Conservation (phyloP, 1,139 yeast species). For the Zygosaccharomyces pseudobailii region DNA sequence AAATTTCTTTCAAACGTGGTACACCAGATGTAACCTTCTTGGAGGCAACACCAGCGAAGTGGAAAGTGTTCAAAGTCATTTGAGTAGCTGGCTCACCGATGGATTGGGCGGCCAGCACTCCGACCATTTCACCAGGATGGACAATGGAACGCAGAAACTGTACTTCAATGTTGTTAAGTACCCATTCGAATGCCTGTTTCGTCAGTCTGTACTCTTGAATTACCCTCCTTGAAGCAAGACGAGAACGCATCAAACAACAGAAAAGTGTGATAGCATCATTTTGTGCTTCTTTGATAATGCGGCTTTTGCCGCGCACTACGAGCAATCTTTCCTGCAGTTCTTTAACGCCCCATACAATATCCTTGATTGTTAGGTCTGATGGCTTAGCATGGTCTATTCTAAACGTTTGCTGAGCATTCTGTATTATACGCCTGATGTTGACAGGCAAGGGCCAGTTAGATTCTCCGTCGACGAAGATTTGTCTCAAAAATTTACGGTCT, state of each 20-base stretch:
- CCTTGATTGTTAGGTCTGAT: slow-evolving; percentile 81
- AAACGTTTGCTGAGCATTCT: slow-evolving; percentile 96
- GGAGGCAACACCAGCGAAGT: slow-evolving; percentile 99
- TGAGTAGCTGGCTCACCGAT: slow-evolving; percentile 99
- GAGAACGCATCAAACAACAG: slow-evolving; percentile 87
- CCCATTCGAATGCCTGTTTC: slow-evolving; percentile 91
- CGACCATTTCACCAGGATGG: slow-evolving; percentile 99
- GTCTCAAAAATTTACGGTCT: slow-evolving; percentile 79
- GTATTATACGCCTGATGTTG: slow-evolving; percentile 91
- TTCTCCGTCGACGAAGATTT: slow-evolving; percentile 89
- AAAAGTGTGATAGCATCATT: slow-evolving; percentile 85
- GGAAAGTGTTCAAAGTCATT: slow-evolving; percentile 99
- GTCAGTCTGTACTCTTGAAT: slow-evolving; percentile 85
- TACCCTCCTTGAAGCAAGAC: slow-evolving; percentile 86
- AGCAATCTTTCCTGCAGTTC: slow-evolving; percentile 60
- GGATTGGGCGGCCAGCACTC: slow-evolving; percentile 98
- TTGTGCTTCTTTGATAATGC: slow-evolving; percentile 78
- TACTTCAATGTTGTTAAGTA: slow-evolving; percentile 84
- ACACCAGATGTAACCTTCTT: slow-evolving; percentile 99
- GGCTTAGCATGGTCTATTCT: slow-evolving; percentile 88
- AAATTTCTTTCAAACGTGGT: slow-evolving; percentile 98
- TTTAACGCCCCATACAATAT: slow-evolving; percentile 70
- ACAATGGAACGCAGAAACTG: slow-evolving; percentile 92
- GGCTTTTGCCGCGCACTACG: slow-evolving; percentile 80
- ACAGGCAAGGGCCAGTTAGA: slow-evolving; percentile 97